Conservation (phyloP, 2,329 filamentous ascomycete species). For the Nemania sp. region DNA sequence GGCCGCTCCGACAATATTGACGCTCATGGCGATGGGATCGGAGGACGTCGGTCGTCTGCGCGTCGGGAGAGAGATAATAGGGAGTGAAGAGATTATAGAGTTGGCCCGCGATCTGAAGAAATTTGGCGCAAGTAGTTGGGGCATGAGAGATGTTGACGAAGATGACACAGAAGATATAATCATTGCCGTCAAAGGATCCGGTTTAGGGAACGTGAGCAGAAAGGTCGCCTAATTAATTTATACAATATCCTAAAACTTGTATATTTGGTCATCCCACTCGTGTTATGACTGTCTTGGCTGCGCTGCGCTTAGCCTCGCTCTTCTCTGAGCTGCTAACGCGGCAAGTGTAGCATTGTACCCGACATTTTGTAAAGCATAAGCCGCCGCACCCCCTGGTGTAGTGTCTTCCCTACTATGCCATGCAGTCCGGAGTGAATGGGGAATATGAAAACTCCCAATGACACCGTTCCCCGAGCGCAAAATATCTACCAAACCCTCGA, state of each 20-base stretch:
- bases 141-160: slow-evolving; percentile 72
- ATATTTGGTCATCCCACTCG: slow-evolving; percentile 28
- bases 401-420: slow-evolving; percentile 45
- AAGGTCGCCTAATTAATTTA: slow-evolving; percentile 67
- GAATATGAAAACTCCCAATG: slow-evolving; percentile 56
- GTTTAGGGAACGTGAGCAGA: slow-evolving; percentile 91
- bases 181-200: slow-evolving; percentile 87
- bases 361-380: slow-evolving; percentile 57
- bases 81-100: slow-evolving; percentile 76
- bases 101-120: slow-evolving; percentile 81
- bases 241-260: slow-evolving; percentile 36
- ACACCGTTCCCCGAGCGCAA: slow-evolving; percentile 59
- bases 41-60: slow-evolving; percentile 91
- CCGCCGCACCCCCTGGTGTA: slow-evolving; percentile 49
- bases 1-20: slow-evolving; percentile 74
- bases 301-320: slow-evolving; percentile 40
- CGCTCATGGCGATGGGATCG: slow-evolving; percentile 95
- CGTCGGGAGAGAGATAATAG: slow-evolving; percentile 79
- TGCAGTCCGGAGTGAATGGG: slow-evolving; percentile 53
- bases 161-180: slow-evolving; percentile 74
- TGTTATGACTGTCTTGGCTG: slow-evolving; percentile 34
- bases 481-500: slow-evolving; percentile 44
- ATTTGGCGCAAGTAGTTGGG: slow-evolving; percentile 93
- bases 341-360: slow-evolving; percentile 58
- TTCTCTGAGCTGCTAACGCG: slow-evolving; percentile 52